Evolutionary conservation across 495 filamentous ascomycete genomes (phyloP).

Genomic region (Penicillium manginii): DNA sequence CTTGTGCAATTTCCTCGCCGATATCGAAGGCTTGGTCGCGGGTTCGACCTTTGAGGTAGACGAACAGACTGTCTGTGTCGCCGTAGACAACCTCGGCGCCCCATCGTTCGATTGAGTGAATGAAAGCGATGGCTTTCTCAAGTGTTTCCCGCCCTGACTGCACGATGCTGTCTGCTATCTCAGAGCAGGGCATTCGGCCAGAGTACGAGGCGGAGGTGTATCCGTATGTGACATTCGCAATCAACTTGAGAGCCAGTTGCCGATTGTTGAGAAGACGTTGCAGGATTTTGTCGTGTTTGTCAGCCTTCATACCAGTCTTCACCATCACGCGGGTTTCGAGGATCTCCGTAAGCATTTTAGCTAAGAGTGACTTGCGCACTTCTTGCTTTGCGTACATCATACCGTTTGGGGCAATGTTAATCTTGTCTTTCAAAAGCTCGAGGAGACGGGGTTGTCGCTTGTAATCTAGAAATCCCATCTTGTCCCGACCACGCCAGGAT

Average conservation of each 20-base stretch:
- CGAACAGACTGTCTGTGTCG: slow-evolving; percentile 96
- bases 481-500: slow-evolving; percentile 86
- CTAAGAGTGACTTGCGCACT: slow-evolving; percentile 86
- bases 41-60: slow-evolving; percentile 85
- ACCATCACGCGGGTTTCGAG: slow-evolving; percentile 98
- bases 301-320: slow-evolving; percentile 93
- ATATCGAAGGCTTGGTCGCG: slow-evolving; percentile 89
- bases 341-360: slow-evolving; percentile 96
- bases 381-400: slow-evolving; percentile 91
- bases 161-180: slow-evolving; percentile 98
- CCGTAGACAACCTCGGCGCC: slow-evolving; percentile 96
- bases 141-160: slow-evolving; percentile 93
- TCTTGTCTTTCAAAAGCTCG: slow-evolving; percentile 77
- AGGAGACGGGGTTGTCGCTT: slow-evolving; percentile 73
- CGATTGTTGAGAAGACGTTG: slow-evolving; percentile 91
- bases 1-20: slow-evolving; percentile 88
- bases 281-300: slow-evolving; percentile 85
- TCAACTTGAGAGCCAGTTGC: slow-evolving; percentile 93
- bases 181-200: slow-evolving; percentile 94
- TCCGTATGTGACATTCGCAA: slow-evolving; percentile 97
- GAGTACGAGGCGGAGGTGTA: slow-evolving; percentile 97
- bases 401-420: slow-evolving; percentile 95
- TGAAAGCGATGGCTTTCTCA: slow-evolving; percentile 90
- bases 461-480: slow-evolving; percentile 93
- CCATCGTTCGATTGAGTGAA: slow-evolving; percentile 86